Evolutionary conservation across 106 monocot genomes (phyloP), one percentile per base, ranked within the genome.

Genomic region (Vanilla planifolia): DNA sequence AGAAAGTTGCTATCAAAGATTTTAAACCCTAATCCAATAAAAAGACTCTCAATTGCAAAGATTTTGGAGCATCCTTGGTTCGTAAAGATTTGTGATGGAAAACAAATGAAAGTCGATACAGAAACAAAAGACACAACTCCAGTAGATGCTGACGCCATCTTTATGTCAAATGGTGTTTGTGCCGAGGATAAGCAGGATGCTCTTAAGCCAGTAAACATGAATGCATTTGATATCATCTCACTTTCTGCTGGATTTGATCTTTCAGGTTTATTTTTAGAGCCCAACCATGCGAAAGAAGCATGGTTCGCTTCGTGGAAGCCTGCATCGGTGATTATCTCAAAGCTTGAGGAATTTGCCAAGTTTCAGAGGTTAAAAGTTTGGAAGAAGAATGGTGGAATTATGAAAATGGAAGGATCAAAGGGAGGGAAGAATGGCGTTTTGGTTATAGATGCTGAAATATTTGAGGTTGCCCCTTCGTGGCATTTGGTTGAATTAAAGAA

Each of bases 201-300:
- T 9, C 39, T n/a, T 34, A 71, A 68, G 30, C 52, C 68, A 13
- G 30, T 57, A 15, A 78, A 77, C 48, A 55, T 86, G 71, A 81
- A 86, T 71, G 85, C 85, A 68, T 86, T 86, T 28, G 81, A 86
- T 43, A 81, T 86, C 36, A 86, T 86, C 43, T 77, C 85, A 50
- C 67, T 86, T 56, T 86, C 85, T 5, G 65, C 60, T 15, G 80
- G 85, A 44, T 86, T 86, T 56, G 81, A 86, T 68, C 80, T 86
- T 52, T 81, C 81, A 2, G 77, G 81, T 21, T 74, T 86, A 46
- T 86, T 86, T 44, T 80, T 70, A 28, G 63, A 81, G 33, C 58
- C 33, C 1, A 50, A 65, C 37, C 55, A 59, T 23, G 68, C 37
- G 48, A 78, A 59, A 56, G 81, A 86, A 65, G 66, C 63, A 17